phyloP scores from a whole-genome alignment of 2,329 filamentous ascomycete species.

The Stagonosporopsis cucurbitacearum region DNA sequence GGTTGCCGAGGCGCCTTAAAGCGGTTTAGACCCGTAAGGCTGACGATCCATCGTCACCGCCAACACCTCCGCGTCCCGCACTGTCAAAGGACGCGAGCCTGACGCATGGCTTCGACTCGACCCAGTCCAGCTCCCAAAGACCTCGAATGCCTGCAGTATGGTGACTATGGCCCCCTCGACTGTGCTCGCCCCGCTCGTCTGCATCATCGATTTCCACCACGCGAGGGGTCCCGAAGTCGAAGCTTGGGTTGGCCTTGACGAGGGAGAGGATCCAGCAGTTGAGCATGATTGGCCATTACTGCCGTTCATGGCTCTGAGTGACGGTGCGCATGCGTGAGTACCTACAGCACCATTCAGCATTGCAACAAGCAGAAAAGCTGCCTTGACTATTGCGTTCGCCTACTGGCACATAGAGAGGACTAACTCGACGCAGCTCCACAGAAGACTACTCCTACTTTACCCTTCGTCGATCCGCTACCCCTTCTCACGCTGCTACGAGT shows the following conservation, averaged over 20 bases:
- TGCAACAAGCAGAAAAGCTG: slow-evolving; percentile 22
- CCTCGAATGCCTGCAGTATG: slow-evolving; percentile 42
- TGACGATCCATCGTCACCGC: slow-evolving; percentile 35
- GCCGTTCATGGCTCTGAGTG: slow-evolving; percentile 95
- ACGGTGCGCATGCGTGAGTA: slow-evolving; percentile 85
- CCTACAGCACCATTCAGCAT: slow-evolving; percentile 40
- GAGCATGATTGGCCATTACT: slow-evolving; percentile 91
- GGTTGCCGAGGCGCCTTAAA: slow-evolving; percentile 25
- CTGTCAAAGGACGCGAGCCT: slow-evolving; percentile 27
- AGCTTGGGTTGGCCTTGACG: slow-evolving; percentile 80
- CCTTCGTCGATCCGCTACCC: slow-evolving; percentile 65
- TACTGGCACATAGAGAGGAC: slow-evolving; percentile 3
- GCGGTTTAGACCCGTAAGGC: slow-evolving; percentile 29
- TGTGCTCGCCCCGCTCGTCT: slow-evolving; percentile 48
- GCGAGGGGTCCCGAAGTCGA: slow-evolving; percentile 86
- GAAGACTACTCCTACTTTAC: slow-evolving; percentile 99
- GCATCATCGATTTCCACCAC: slow-evolving; percentile 62
- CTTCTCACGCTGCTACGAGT: slow-evolving; percentile 69
- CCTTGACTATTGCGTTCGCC: slow-evolving; percentile 3
- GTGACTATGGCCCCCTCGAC: slow-evolving; percentile 39
- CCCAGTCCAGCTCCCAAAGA: slow-evolving; percentile 6
- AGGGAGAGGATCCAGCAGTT: slow-evolving; percentile 76
- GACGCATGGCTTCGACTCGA: slow-evolving; percentile 14
- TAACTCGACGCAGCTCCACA: slow-evolving; percentile 64
- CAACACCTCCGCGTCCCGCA: slow-evolving; percentile 28